A percentile compares a stretch with the other conserved stretches of the same genome.
Evolutionary conservation across 345 rosid species (phyloP).

Genomic region (Hibiscus syriacus): DNA sequence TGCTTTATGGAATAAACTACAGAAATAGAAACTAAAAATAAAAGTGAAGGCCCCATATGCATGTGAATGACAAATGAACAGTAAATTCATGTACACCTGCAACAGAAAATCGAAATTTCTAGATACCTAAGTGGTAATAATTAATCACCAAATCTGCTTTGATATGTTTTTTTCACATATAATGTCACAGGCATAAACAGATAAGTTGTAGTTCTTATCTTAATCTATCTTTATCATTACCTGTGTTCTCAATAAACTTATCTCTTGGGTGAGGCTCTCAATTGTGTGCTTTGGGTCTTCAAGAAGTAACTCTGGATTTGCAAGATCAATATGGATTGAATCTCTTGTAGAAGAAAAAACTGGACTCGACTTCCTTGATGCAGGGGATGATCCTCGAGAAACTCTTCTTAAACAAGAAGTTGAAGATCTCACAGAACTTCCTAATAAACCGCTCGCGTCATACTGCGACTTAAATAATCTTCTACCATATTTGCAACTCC

Average conservation of each 20-base stretch:
- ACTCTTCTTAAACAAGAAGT: constrained; percentile 30
- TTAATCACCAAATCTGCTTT: constrained; percentile 1
- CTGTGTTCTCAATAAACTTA: constrained; percentile 54
- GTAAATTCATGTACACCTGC: neutral
- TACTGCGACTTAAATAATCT: constrained; percentile 22
- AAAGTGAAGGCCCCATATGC: neutral
- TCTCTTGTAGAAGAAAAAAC: constrained; percentile 35
- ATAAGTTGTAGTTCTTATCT: neutral
- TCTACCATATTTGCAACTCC: constrained; percentile 33
- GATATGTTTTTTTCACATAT: neutral
- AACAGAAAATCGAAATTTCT: neutral
- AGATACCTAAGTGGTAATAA: neutral
- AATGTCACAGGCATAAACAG: neutral
- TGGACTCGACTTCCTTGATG: constrained; percentile 42
- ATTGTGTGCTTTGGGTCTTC: constrained; percentile 37
- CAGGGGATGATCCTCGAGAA: constrained; percentile 43
- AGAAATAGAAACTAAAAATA: neutral
- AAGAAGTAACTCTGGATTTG: constrained; percentile 35
- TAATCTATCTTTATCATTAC: constrained; percentile 21
- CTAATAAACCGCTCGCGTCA: constrained; percentile 34
- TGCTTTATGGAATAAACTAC: neutral
- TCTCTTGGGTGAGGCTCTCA: constrained; percentile 37
- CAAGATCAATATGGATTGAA: constrained; percentile 20
- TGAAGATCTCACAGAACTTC: constrained; percentile 22
- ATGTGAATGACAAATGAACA: neutral